These are phyloP conservation scores for Schizothecium vesticola DNA, from an alignment of 495 filamentous ascomycete genomes.

Conservation along the genomic window DNA sequence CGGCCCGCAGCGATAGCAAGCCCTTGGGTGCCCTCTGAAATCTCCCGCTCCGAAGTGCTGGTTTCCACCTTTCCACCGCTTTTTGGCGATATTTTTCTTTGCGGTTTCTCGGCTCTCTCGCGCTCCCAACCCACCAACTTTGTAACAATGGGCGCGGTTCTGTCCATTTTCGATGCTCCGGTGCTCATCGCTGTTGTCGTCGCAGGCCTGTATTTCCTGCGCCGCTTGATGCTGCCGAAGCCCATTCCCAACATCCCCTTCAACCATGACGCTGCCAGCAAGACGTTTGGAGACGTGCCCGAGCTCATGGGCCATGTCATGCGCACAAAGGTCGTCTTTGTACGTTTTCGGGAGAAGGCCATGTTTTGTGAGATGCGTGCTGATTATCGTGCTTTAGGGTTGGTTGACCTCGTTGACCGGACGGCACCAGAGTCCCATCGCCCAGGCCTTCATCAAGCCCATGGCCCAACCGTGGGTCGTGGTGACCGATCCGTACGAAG, in stretches of 20 bases:
- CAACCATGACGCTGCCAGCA: conserved; percentile 25
- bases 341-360: neutral
- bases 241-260: conserved; percentile 38
- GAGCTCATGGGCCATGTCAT: conserved; percentile 24
- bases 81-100: neutral
- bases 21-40: neutral
- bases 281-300: conserved; percentile 32
- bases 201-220: conserved; percentile 9
- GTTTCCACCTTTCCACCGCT: neutral
- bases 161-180: neutral
- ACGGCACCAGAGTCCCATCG: conserved; percentile 31
- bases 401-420: conserved; percentile 23
- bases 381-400: conserved; percentile 9
- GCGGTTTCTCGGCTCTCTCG: neutral
- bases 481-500: conserved; percentile 36
- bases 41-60: neutral
- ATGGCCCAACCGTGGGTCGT: conserved; percentile 33
- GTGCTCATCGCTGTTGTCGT: conserved; percentile 1
- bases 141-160: conserved; percentile 6
- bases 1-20: neutral
- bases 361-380: neutral
- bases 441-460: conserved; percentile 37
- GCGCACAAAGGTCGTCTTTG: conserved; percentile 19
- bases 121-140: neutral
- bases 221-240: conserved; percentile 19